Evolutionary conservation across 306 rosid genomes (phyloP).

Genomic region (Inga leiocalycina): DNA sequence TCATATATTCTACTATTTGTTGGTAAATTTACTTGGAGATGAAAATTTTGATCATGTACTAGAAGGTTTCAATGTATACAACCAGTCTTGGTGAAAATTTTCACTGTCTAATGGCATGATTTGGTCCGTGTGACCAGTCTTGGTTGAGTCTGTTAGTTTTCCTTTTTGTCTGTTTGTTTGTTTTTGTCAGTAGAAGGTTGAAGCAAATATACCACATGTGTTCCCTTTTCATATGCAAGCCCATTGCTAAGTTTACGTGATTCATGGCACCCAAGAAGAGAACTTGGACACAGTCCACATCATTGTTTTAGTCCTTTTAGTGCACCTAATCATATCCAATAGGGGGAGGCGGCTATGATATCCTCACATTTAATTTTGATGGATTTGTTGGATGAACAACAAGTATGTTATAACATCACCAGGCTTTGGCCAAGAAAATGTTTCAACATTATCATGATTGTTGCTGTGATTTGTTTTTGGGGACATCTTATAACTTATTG

Average conservation of each 20-base stretch:
- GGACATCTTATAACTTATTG: slow-evolving; percentile 27
- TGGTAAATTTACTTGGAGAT: slow-evolving; percentile 6
- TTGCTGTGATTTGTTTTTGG: slow-evolving; percentile 22
- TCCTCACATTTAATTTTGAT: slow-evolving; percentile 84
- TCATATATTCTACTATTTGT: slow-evolving; percentile 17
- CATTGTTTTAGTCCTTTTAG: slow-evolving; percentile 23
- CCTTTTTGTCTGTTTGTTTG: background rate
- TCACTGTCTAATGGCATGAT: background rate
- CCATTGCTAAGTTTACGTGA: slow-evolving; percentile 63
- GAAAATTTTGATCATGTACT: background rate
- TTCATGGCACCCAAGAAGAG: slow-evolving; percentile 6
- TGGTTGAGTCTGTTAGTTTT: background rate
- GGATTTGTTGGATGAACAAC: slow-evolving; percentile 83
- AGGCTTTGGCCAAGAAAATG: slow-evolving; percentile 15
- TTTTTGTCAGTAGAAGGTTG: slow-evolving; percentile 60
- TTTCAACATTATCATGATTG: slow-evolving; percentile 26
- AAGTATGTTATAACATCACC: slow-evolving; percentile 46
- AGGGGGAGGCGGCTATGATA: slow-evolving; percentile 58
- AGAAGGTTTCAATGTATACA: background rate
- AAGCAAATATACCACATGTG: slow-evolving; percentile 47
- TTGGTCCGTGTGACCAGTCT: background rate
- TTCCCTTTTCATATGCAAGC: slow-evolving; percentile 64
- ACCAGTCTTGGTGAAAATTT: background rate
- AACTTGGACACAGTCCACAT: slow-evolving; percentile 5
- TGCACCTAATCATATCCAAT: slow-evolving; percentile 50